Conservation (phyloP, 2,329 filamentous ascomycete genomes). For the Claviceps sorghi region DNA sequence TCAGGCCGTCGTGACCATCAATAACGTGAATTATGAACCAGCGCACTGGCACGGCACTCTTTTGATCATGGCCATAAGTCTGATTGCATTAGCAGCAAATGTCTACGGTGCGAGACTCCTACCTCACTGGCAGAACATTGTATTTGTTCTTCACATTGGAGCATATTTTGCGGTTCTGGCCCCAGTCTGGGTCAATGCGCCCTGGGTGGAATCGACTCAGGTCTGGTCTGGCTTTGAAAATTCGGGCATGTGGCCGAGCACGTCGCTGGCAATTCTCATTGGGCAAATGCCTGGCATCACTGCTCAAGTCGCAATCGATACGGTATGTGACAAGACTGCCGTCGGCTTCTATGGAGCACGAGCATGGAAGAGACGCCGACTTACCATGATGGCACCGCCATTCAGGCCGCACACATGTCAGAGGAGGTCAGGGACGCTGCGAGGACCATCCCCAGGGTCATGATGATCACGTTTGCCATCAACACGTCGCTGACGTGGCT, state of each 20-base stretch:
- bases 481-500: neutral
- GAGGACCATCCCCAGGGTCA: slow-evolving; percentile 6
- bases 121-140: slow-evolving; percentile 7
- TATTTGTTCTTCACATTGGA: slow-evolving; percentile 7
- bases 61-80: slow-evolving; percentile 5
- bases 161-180: slow-evolving; percentile 7
- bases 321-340: slow-evolving; percentile 1
- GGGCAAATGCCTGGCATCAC: slow-evolving; percentile 7
- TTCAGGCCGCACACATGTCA: slow-evolving; percentile 6
- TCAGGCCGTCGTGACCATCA: slow-evolving; percentile 7
- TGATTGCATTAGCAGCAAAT: slow-evolving; percentile 2
- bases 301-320: slow-evolving; percentile 7
- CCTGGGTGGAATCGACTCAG: slow-evolving; percentile 2
- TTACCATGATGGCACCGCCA: neutral
- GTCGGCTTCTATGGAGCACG: neutral
- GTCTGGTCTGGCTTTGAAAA: slow-evolving; percentile 8
- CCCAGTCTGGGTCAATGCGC: slow-evolving; percentile 8
- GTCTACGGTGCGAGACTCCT: slow-evolving; percentile 6
- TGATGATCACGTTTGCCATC: slow-evolving; percentile 4
- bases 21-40: slow-evolving; percentile 3
- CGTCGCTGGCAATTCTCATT: slow-evolving; percentile 7
- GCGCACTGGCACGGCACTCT: slow-evolving; percentile 8
- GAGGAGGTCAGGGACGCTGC: slow-evolving; percentile 9
- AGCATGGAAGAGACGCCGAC: neutral
- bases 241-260: slow-evolving; percentile 7